phyloP scores from a whole-genome alignment of 768 basidiomycete species.

The Psilocybe tampanensis region DNA sequence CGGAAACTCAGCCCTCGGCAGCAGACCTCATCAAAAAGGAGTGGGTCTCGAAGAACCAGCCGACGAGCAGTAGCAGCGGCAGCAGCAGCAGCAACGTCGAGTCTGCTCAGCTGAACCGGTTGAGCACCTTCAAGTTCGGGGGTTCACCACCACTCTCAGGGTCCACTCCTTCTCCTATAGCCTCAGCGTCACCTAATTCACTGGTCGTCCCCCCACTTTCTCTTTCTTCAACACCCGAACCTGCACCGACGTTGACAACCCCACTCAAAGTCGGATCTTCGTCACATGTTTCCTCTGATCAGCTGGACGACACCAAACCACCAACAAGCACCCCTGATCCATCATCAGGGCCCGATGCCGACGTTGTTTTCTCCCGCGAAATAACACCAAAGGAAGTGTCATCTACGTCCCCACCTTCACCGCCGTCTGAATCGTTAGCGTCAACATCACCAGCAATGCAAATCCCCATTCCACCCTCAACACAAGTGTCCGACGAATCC shows the following conservation, averaged over 20 bases:
- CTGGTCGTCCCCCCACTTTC: background rate
- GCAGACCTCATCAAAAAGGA: slow-evolving; percentile 55
- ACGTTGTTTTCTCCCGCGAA: background rate
- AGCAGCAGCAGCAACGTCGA: slow-evolving; percentile 14
- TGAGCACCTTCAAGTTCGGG: slow-evolving; percentile 37
- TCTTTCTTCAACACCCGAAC: background rate
- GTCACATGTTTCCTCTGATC: background rate
- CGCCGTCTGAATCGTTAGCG: no score
- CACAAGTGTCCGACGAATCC: no score
- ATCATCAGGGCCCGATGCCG: background rate
- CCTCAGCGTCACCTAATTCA: no score
- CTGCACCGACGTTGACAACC: background rate
- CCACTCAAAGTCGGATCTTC: background rate
- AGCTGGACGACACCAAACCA: background rate
- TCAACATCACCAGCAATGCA: no score
- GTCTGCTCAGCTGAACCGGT: slow-evolving; percentile 16
- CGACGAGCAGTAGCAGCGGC: slow-evolving; percentile 6
- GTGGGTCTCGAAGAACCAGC: slow-evolving; percentile 48
- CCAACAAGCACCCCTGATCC: background rate
- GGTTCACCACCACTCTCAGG: slow-evolving; percentile 11
- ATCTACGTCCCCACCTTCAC: background rate
- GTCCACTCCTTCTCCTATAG: no score
- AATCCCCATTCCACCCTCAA: no score
- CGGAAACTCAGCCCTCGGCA: slow-evolving; percentile 31
- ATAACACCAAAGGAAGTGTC: background rate